Evolutionary conservation across 768 basidiomycete species (phyloP).

Genomic region (Candolleomyces eurysporus): DNA sequence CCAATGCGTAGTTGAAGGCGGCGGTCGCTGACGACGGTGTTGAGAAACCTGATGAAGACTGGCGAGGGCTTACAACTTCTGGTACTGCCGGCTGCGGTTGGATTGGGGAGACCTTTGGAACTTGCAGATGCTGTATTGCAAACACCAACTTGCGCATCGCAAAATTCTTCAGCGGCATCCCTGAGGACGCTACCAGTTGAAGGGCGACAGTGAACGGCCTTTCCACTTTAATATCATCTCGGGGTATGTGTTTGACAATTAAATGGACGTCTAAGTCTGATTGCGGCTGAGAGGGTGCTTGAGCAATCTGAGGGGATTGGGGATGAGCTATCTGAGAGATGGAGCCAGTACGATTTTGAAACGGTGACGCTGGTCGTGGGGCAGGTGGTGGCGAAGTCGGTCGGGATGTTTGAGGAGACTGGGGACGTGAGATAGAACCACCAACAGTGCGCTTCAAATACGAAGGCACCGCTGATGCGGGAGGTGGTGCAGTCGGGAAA

Average conservation of each 20-base stretch:
- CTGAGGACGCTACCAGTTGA: conserved; percentile 49
- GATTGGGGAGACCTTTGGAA: conserved; percentile 29
- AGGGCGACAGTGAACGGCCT: conserved; percentile 60
- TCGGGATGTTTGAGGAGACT: conserved; percentile 18
- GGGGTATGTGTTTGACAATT: conserved; percentile 48
- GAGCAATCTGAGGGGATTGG: conserved; percentile 27
- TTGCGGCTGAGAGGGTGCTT: conserved; percentile 16
- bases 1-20: conserved; percentile 51
- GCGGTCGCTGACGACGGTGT: conserved; percentile 42
- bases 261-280: conserved; percentile 58
- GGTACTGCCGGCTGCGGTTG: conserved; percentile 1
- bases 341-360: conserved; percentile 40
- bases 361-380: conserved; percentile 53
- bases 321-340: conserved; percentile 28
- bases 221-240: conserved; percentile 44
- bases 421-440: conserved; percentile 20
- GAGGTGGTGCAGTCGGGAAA: conserved; percentile 43
- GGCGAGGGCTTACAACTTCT: conserved; percentile 27
- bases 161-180: conserved; percentile 29
- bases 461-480: conserved; percentile 71
- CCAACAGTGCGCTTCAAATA: conserved; percentile 62
- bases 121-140: conserved; percentile 66
- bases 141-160: conserved; percentile 44
- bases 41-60: conserved; percentile 52
- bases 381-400: conserved; percentile 27